A percentile compares a stretch with the other conserved stretches of the same genome.
Conservation (phyloP, 805 yeast species). For the Ogataea trehalophila region DNA sequence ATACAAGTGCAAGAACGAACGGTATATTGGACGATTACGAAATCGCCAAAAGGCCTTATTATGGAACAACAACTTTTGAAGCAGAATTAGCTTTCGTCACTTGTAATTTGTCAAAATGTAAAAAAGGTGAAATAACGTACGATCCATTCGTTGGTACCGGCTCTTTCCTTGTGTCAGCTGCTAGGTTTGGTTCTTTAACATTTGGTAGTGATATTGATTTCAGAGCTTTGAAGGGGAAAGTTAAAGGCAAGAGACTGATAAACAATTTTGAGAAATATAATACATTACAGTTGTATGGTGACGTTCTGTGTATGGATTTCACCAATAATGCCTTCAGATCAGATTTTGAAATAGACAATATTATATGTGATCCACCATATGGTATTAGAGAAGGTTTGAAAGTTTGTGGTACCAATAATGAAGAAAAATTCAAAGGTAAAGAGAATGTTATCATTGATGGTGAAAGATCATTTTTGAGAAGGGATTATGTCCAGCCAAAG, state of each 20-base stretch:
- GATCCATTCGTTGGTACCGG: slow-evolving; percentile 99
- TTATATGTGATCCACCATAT: slow-evolving; percentile 95
- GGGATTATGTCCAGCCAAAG: slow-evolving; percentile 88
- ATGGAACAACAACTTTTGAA: slow-evolving; percentile 96
- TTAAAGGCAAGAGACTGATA: slow-evolving; percentile 29
- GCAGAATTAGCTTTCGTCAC: slow-evolving; percentile 86
- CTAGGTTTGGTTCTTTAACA: slow-evolving; percentile 73
- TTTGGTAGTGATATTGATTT: slow-evolving; percentile 92
- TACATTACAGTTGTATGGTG: slow-evolving; percentile 54
- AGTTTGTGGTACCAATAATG: slow-evolving; percentile 75
- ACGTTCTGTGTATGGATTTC: slow-evolving; percentile 87
- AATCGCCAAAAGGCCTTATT: slow-evolving; percentile 74
- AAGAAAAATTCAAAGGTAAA: slow-evolving; percentile 61
- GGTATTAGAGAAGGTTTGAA: slow-evolving; percentile 95
- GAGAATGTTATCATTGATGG: slow-evolving; percentile 76
- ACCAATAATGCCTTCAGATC: slow-evolving; percentile 79
- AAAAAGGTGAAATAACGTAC: slow-evolving; percentile 60
- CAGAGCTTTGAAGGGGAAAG: slow-evolving; percentile 68
- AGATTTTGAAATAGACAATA: slow-evolving; percentile 63
- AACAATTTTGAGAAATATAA: slow-evolving; percentile 76
- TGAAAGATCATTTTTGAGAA: slow-evolving; percentile 65
- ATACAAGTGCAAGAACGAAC: slow-evolving; percentile 51
- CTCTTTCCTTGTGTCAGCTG: slow-evolving; percentile 84
- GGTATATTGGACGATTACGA: slow-evolving; percentile 75
- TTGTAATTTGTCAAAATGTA: slow-evolving; percentile 79